Evolutionary conservation across 352 stramenopile genomes (phyloP).

Genomic region (Phytophthora pisi): DNA sequence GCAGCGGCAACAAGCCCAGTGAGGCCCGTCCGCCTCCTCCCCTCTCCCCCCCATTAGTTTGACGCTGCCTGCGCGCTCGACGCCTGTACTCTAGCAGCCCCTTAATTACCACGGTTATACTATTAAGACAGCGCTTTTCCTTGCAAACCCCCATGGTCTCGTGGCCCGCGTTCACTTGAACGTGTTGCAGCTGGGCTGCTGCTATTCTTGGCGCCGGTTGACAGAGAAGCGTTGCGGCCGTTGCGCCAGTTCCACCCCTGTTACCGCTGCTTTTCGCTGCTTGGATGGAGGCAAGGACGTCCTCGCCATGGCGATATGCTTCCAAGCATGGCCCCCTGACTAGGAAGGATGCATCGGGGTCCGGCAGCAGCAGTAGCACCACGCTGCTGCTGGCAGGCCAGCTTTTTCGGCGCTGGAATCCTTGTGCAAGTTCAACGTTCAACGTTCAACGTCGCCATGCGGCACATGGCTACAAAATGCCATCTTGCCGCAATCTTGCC

Average conservation of each 20-base stretch:
- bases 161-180: not conserved
- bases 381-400: too few species aligned
- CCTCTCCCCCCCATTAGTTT: not conserved
- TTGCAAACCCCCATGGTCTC: not conserved
- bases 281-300: not conserved
- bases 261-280: not conserved
- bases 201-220: too few species aligned
- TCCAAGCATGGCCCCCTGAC: too few species aligned
- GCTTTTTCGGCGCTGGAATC: not conserved
- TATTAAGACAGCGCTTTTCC: slow-evolving; percentile 26
- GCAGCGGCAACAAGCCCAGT: slow-evolving; percentile 3
- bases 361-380: too few species aligned
- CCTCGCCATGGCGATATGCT: too few species aligned
- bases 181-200: not conserved
- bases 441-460: not conserved
- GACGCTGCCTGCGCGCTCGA: slow-evolving; percentile 19
- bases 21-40: not conserved
- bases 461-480: too few species aligned
- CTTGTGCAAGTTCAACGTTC: slow-evolving; percentile 1
- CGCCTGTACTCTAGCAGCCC: slow-evolving; percentile 29
- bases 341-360: too few species aligned
- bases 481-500: too few species aligned
- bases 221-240: not conserved
- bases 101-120: slow-evolving; percentile 23
- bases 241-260: not conserved